These are phyloP conservation scores for Skeletonema menzelii DNA, from an alignment of 108 stramenopile species.

Conservation along the genomic window DNA sequence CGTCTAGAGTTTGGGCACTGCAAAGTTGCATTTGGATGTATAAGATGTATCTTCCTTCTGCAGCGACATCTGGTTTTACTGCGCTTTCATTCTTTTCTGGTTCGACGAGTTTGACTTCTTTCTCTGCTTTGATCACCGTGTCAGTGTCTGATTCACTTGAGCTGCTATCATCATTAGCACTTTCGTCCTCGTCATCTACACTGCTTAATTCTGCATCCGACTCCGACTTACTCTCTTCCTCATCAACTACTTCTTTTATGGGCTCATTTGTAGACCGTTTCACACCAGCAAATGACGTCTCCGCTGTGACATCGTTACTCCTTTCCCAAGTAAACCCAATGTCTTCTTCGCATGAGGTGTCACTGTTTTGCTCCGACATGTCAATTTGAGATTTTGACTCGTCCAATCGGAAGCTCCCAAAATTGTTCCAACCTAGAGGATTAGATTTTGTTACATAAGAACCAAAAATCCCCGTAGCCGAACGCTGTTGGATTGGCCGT, in stretches of 20 bases:
- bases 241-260: not conserved
- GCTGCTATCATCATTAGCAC: conserved; percentile 7
- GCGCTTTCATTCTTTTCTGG: conserved; percentile 12
- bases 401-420: conserved; percentile 36
- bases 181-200: conserved; percentile 19
- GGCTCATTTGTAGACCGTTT: not conserved
- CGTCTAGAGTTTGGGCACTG: conserved; percentile 81
- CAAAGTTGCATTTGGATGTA: conserved; percentile 99
- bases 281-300: conserved; percentile 9
- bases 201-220: conserved; percentile 12
- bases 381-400: conserved; percentile 27
- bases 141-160: not conserved
- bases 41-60: conserved; percentile 58
- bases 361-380: not conserved
- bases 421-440: conserved; percentile 55
- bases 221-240: conserved; percentile 18
- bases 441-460: conserved; percentile 21
- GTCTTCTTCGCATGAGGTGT: conserved; percentile 20
- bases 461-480: conserved; percentile 14
- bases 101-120: conserved; percentile 4
- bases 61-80: conserved; percentile 4
- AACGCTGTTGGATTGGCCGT: conserved; percentile 6
- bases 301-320: conserved; percentile 11
- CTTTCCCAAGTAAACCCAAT: conserved; percentile 53
- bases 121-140: not conserved